Base-by-base conservation (phyloP, 208 protist genomes). In the Acanthamoeba triangularis region DNA sequence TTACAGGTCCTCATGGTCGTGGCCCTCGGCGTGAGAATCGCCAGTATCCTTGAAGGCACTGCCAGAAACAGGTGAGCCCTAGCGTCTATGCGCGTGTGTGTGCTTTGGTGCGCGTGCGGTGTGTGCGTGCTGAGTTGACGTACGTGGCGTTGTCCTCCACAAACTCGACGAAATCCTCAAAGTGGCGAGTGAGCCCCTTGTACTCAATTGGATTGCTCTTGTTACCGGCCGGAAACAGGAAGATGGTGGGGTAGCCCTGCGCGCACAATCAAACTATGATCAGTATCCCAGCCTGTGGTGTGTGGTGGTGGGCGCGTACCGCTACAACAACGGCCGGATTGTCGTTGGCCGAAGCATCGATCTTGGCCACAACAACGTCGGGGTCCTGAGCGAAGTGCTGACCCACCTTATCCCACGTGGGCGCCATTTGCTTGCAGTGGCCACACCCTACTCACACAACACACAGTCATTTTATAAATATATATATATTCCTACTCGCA, bases 381-480 rank as follows among this genome's bases (percentile, higher is more conserved):
- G 88, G 67, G 69, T 97, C 41, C 33, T 94, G 47, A n/a, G 91
- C 61, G 49, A 95, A 97, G 61, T 91, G 74, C 37, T 95, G 82
- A 18, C 88, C 97, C 33, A 98, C 90, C 92, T 98, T 78, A 44
- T 97, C 96, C 95, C 96, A 97, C n/a, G 80, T 96, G 65, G 90
- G 92, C 6, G 82, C 82, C 61, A 97, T 37, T 52, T 87, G 41
- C 96, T 97, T 98, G 97, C 99, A 99, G 97, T 99, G 98, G 67
- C 98, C 98, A 96, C 99, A 99, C 98, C 98, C 99, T 41, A 41
- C n/a, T n/a, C n/a, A 35, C 23, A 35, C n/a, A 61, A 65, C 56
- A 63, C 11, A 76, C 25, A 41, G 49, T 10, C 49, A 18, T n/a
- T n/a, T n/a, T n/a, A n/a, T n/a, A n/a, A n/a, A n/a, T n/a, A n/a